A percentile compares a stretch with the other conserved stretches of the same genome.
phyloP scores from a whole-genome alignment of 257 asterid species.

The Solanum commersonii region DNA sequence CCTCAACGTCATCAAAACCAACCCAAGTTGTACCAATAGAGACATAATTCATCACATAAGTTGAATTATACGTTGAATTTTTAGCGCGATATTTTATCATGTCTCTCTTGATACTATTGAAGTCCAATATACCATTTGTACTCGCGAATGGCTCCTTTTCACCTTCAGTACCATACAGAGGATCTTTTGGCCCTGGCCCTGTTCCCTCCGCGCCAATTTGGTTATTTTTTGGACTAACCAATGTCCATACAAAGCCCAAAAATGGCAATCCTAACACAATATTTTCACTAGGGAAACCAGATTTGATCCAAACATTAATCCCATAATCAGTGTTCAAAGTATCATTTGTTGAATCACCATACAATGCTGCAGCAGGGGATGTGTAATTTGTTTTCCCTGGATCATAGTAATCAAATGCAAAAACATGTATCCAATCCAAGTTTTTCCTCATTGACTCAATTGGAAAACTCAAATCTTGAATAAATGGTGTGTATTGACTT shows the following conservation, averaged over 20 bases:
- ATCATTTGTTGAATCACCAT: not conserved
- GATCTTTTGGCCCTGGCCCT: not conserved
- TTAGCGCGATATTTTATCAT: conserved; percentile 1
- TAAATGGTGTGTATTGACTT: not conserved
- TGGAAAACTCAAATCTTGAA: not conserved
- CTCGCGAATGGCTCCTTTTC: not conserved
- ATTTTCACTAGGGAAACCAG: not conserved
- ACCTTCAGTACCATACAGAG: not conserved
- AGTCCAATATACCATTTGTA: not conserved
- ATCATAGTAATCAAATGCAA: not conserved
- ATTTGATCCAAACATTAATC: not conserved
- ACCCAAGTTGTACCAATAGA: conserved; percentile 9
- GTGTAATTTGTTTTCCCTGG: not conserved
- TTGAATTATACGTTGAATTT: not conserved
- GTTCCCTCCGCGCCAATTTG: not conserved
- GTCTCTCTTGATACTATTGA: not conserved
- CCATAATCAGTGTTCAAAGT: not conserved
- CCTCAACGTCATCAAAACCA: conserved; percentile 16
- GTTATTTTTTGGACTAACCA: not conserved
- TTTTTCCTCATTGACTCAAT: conserved; percentile 1
- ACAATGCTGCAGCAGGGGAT: not conserved
- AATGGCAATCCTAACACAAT: not conserved
- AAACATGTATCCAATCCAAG: conserved; percentile 11
- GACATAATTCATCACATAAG: conserved; percentile 10
- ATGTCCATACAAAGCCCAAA: not conserved